A percentile compares a stretch with the other conserved stretches of the same genome.
These are phyloP conservation scores for Sporobolomyces pararoseus DNA, from an alignment of 768 basidiomycete genomes.

Conservation along the genomic window DNA sequence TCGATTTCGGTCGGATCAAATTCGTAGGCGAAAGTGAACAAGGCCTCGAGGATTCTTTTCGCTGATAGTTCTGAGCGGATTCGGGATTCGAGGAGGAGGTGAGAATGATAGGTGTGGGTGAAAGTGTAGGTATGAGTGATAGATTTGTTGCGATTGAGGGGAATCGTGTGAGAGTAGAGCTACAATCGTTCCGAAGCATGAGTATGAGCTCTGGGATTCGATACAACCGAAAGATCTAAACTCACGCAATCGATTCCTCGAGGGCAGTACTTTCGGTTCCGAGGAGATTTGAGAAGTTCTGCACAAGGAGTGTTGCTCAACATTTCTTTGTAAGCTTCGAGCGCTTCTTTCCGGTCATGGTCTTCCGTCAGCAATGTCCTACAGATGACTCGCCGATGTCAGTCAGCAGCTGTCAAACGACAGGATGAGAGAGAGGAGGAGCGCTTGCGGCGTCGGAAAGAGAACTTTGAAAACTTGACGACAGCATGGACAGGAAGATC, in stretches of 20 bases:
- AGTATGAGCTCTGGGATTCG: background rate
- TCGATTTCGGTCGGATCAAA: background rate
- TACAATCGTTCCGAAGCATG: background rate
- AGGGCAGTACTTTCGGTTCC: background rate
- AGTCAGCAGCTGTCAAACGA: background rate
- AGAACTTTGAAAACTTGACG: background rate
- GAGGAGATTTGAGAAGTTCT: background rate
- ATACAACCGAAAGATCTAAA: background rate
- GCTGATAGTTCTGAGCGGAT: background rate
- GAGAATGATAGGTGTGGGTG: background rate
- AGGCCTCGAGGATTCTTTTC: background rate
- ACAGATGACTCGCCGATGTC: background rate
- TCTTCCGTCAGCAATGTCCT: background rate
- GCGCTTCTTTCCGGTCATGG: background rate
- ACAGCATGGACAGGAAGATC: background rate
- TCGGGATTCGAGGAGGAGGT: slow-evolving; percentile 1
- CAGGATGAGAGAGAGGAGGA: background rate
- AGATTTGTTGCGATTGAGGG: background rate
- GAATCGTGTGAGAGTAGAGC: background rate
- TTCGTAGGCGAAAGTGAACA: background rate
- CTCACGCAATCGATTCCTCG: background rate
- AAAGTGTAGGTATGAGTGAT: background rate
- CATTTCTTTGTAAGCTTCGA: background rate
- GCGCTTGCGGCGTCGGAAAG: background rate
- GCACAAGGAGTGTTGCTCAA: background rate